These are phyloP conservation scores for Backusella macrospora DNA, from an alignment of 192 early-diverging fungal species.

Conservation along the genomic window DNA sequence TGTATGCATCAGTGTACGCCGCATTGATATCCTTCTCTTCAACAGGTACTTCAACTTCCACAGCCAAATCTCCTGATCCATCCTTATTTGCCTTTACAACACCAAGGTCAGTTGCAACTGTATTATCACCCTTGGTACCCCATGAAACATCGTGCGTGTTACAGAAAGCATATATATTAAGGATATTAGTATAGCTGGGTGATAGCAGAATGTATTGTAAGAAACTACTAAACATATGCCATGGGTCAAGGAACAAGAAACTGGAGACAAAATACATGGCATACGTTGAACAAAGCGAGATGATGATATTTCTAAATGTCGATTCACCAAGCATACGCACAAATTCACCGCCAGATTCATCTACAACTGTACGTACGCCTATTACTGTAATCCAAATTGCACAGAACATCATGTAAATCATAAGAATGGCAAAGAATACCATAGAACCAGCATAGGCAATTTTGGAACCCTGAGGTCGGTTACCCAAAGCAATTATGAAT, in stretches of 20 bases:
- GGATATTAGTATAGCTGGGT: conserved; percentile 76
- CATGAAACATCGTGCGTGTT: conserved; percentile 65
- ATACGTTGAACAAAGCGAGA: conserved; percentile 70
- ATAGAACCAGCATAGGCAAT: conserved; percentile 74
- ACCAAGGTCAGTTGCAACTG: conserved; percentile 69
- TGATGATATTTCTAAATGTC: conserved; percentile 64
- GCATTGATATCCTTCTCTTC: conserved; percentile 82
- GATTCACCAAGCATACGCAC: conserved; percentile 66
- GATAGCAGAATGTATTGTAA: conserved; percentile 73
- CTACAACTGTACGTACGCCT: conserved; percentile 60
- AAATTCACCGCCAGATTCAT: conserved; percentile 50
- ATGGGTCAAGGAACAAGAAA: conserved; percentile 72
- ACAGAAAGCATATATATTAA: conserved; percentile 67
- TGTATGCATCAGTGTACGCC: conserved; percentile 75
- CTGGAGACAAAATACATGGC: conserved; percentile 66
- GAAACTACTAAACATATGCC: conserved; percentile 79
- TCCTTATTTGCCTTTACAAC: conserved; percentile 73
- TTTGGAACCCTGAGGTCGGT: conserved; percentile 86
- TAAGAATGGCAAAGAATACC: conserved; percentile 84
- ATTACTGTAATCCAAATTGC: conserved; percentile 67
- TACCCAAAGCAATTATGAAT: conserved; percentile 91
- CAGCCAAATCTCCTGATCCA: conserved; percentile 67
- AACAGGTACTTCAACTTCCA: conserved; percentile 75
- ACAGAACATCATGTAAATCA: conserved; percentile 85
- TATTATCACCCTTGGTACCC: conserved; percentile 94